Evolutionary conservation across 2,329 filamentous ascomycete species (phyloP).

Genomic region (Aureobasidium namibiae): DNA sequence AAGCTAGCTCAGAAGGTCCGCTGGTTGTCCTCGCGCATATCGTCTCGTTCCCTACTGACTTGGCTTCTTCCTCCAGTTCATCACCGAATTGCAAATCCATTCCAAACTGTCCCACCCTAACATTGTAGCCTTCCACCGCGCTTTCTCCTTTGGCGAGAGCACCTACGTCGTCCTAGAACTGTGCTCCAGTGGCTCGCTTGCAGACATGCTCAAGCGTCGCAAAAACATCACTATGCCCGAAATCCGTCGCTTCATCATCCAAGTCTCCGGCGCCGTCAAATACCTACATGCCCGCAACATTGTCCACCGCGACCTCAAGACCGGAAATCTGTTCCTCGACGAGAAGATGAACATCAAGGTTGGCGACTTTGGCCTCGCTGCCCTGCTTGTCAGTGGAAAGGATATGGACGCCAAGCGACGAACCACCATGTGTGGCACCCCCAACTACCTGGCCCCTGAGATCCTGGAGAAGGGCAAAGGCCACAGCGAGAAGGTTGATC

Average conservation of each 20-base stretch:
- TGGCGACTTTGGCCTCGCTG: constrained; percentile 91
- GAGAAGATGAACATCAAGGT: constrained; percentile 95
- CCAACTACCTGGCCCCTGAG: constrained; percentile 96
- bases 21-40: background rate
- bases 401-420: constrained; percentile 75
- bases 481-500: constrained; percentile 95
- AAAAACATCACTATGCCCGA: constrained; percentile 89
- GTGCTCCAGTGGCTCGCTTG: constrained; percentile 90
- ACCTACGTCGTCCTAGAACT: constrained; percentile 93
- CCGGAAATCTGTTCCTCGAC: constrained; percentile 95
- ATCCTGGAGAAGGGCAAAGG: constrained; percentile 92
- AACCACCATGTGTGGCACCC: constrained; percentile 91
- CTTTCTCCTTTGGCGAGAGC: constrained; percentile 80
- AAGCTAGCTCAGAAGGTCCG: constrained; percentile 77
- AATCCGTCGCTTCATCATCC: constrained; percentile 85
- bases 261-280: constrained; percentile 94
- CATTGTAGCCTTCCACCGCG: constrained; percentile 89
- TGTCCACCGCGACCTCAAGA: constrained; percentile 94
- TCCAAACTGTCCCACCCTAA: constrained; percentile 96
- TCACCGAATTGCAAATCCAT: constrained; percentile 88
- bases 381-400: constrained; percentile 80
- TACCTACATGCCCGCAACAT: constrained; percentile 95
- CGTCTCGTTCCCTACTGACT: background rate
- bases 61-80: constrained; percentile 43
- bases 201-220: constrained; percentile 93